These are phyloP conservation scores for Colletotrichum phormii DNA, from an alignment of 2,329 filamentous ascomycete genomes.

Conservation along the genomic window DNA sequence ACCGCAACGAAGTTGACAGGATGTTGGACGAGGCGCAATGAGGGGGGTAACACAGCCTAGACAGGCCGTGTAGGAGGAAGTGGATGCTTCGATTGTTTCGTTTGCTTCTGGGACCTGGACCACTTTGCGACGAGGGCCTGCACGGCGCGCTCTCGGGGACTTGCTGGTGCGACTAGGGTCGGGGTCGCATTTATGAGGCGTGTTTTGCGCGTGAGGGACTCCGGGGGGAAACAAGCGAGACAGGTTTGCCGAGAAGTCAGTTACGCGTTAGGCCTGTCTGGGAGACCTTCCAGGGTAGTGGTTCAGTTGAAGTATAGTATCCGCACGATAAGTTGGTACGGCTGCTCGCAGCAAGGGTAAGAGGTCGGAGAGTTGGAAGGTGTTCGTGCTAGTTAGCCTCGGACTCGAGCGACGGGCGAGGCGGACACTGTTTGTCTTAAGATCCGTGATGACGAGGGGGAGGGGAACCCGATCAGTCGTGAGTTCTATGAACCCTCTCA, in stretches of 20 bases:
- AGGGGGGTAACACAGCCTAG: conserved; percentile 33
- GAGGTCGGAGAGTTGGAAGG: not conserved
- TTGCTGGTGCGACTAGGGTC: conserved; percentile 31
- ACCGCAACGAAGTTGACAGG: conserved; percentile 26
- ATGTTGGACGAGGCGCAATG: conserved; percentile 29
- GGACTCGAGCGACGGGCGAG: not conserved
- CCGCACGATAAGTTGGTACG: not conserved
- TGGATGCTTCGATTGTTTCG: conserved; percentile 34
- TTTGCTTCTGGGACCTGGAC: conserved; percentile 29
- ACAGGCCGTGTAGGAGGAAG: conserved; percentile 24
- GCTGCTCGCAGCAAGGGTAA: conserved; percentile 20
- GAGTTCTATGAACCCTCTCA: conserved; percentile 5
- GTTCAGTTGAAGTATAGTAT: not conserved
- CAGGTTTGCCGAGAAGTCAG: conserved; percentile 31
- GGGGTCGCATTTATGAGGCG: conserved; percentile 12
- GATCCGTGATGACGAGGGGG: not conserved
- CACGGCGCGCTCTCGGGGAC: conserved; percentile 34
- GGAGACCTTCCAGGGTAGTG: conserved; percentile 17
- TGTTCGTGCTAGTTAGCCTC: not conserved
- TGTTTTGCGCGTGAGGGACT: conserved; percentile 19
- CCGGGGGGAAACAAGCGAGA: conserved; percentile 25
- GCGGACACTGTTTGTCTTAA: conserved; percentile 1
- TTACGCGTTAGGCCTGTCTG: conserved; percentile 29
- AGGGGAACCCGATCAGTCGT: not conserved
- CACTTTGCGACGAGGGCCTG: conserved; percentile 34